phyloP scores from a whole-genome alignment of 169 alveolate genomes.

The Eimeria sp. region DNA sequence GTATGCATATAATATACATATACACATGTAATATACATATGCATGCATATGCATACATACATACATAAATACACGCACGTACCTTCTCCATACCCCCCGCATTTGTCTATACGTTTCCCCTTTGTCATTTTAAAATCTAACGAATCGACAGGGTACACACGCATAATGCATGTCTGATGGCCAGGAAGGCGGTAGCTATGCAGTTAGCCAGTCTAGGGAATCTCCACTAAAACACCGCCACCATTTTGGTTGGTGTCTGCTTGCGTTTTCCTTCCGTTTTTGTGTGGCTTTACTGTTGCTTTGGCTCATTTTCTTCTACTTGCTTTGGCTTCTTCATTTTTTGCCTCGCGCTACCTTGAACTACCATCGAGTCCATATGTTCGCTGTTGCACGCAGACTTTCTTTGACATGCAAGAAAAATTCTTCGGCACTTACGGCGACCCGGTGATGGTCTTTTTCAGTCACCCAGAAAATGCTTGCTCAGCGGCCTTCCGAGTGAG shows the following conservation, averaged over 20 bases:
- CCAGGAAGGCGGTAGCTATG: not conserved
- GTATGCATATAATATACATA: not conserved
- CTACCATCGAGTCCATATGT: not conserved
- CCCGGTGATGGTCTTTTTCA: constrained; percentile 79
- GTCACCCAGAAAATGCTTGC: constrained; percentile 70
- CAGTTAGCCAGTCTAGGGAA: not conserved
- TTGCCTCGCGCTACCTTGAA: not conserved
- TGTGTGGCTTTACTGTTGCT: not conserved
- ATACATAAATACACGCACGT: too few species aligned
- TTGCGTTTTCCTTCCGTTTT: not conserved
- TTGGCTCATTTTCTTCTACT: not conserved
- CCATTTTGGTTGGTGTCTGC: not conserved
- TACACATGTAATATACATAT: too few species aligned
- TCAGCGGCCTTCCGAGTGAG: constrained; percentile 76
- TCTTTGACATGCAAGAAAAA: constrained; percentile 79
- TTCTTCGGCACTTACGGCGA: constrained; percentile 74
- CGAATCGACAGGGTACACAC: not conserved
- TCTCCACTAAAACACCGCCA: not conserved
- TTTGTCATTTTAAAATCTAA: too few species aligned
- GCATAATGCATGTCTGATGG: not conserved
- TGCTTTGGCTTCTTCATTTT: not conserved
- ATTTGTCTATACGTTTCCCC: too few species aligned
- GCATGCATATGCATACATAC: too few species aligned
- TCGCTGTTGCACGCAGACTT: constrained; percentile 7
- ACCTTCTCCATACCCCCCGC: too few species aligned